Conservation (phyloP, 306 rosid species). For the Prunus mongolica region DNA sequence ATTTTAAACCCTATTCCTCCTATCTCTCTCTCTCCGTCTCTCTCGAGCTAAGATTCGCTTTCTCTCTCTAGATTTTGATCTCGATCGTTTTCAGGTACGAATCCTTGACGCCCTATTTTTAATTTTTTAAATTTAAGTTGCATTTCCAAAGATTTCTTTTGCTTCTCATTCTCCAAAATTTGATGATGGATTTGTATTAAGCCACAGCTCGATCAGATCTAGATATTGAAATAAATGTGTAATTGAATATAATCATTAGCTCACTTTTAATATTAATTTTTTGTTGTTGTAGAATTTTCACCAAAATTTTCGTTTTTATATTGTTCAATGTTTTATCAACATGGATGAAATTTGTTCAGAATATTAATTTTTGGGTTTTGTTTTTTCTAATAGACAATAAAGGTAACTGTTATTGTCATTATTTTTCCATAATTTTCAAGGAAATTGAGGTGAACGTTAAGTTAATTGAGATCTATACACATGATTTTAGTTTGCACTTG, state of each 20-base stretch:
- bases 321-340: not conserved
- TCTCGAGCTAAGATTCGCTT: not conserved
- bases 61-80: not conserved
- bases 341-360: not conserved
- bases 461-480: not conserved
- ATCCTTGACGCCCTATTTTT: not conserved
- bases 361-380: not conserved
- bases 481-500: not conserved
- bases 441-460: not conserved
- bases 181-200: not conserved
- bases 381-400: not conserved
- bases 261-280: not conserved
- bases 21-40: not conserved
- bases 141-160: not conserved
- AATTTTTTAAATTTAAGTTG: not conserved
- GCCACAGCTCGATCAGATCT: not conserved
- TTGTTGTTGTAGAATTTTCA: not conserved
- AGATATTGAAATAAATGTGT: not conserved
- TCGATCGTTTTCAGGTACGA: slow-evolving; percentile 22
- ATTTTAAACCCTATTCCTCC: slow-evolving; percentile 11
- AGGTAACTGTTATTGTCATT: not conserved
- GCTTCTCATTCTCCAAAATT: not conserved
- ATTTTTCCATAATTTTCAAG: not conserved
- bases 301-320: not conserved
- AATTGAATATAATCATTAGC: not conserved